Evolutionary conservation across 2,329 filamentous ascomycete genomes (phyloP), one percentile per base, ranked within the genome.

Genomic region (Xylaria sp.): DNA sequence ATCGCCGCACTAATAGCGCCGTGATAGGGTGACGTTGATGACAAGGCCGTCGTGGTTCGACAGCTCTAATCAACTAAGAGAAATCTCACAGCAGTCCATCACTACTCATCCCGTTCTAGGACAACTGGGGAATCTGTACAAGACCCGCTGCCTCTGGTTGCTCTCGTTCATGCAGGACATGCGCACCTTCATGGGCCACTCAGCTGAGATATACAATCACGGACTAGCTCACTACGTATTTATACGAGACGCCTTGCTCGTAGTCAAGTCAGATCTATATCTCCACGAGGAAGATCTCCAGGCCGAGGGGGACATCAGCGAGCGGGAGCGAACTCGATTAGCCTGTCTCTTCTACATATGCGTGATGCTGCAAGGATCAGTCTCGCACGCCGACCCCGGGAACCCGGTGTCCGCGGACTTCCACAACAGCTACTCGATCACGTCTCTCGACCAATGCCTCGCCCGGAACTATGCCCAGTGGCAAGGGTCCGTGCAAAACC

Each of bases 161-260:
- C 53, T 68, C 44, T 61, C 66, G 10, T 66, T 66, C 5, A 66
- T 68, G 45, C 66, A 68, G 27, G 66, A 68, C 47, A 62, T 68
- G 57, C 66, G 66, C 53, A 62, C 29, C 13, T 66, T 62, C 2
- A 66, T 66, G 66, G 38, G 53, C 9, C 27, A 68, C 27, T 65
- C 61, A 0, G 51, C 66, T 15, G 66, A 68, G n/a, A 58, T 62
- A 31, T 55, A 59, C 27, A 54, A 55, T 5, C 57, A 63, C n/a
- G 66, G 63, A 15, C 47, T 66, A 1, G 45, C 47, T n/a, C 62
- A 45, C n/a, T 66, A 66, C 29, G 25, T 29, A n/a, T 61, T 22
- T 2, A 59, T 68, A 33, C 66, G 62, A 11, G 57, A 65, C 10
- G 66, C 66, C 31, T 49, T 66, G 5, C 62, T 68, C 17, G 20